These are phyloP conservation scores for Rhytidhysteron rufulum DNA, from an alignment of 2,329 filamentous ascomycete species.

Conservation along the genomic window DNA sequence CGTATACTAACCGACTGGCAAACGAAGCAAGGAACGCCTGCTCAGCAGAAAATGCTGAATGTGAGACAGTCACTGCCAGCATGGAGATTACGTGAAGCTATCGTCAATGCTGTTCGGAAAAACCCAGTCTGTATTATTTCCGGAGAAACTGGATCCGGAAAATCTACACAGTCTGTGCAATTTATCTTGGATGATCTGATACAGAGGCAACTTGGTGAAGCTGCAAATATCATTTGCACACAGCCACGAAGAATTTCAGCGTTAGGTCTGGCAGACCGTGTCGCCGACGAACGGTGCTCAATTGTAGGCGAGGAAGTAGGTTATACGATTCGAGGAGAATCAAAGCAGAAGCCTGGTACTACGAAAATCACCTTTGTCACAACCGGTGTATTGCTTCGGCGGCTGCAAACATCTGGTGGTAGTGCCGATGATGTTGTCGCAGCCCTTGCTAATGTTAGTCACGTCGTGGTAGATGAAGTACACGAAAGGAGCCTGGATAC, in stretches of 20 bases:
- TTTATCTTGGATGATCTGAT: conserved; percentile 94
- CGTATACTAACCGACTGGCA: conserved; percentile 63
- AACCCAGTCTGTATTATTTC: conserved; percentile 95
- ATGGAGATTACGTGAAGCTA: conserved; percentile 75
- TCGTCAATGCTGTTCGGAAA: conserved; percentile 69
- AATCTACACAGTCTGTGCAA: conserved; percentile 94
- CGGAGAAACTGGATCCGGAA: conserved; percentile 93
- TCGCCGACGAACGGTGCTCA: conserved; percentile 84
- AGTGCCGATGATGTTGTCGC: conserved; percentile 74
- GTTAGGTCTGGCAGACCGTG: conserved; percentile 86
- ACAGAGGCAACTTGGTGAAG: conserved; percentile 65
- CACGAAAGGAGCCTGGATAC: conserved; percentile 94
- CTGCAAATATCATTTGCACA: conserved; percentile 89
- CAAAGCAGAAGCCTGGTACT: conserved; percentile 62
- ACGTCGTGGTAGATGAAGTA: conserved; percentile 94
- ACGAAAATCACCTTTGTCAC: conserved; percentile 96
- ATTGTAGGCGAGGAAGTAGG: conserved; percentile 83
- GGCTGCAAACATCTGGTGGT: conserved; percentile 86
- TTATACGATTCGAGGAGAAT: conserved; percentile 88
- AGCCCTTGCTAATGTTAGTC: conserved; percentile 83
- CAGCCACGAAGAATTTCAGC: conserved; percentile 94
- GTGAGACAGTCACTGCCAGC: conserved; percentile 75
- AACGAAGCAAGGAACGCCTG: conserved; percentile 59
- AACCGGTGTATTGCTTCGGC: conserved; percentile 84
- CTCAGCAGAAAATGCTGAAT: conserved; percentile 70